phyloP scores from a whole-genome alignment of 164 flowering plant genomes.

The Euptelea pleiosperma region DNA sequence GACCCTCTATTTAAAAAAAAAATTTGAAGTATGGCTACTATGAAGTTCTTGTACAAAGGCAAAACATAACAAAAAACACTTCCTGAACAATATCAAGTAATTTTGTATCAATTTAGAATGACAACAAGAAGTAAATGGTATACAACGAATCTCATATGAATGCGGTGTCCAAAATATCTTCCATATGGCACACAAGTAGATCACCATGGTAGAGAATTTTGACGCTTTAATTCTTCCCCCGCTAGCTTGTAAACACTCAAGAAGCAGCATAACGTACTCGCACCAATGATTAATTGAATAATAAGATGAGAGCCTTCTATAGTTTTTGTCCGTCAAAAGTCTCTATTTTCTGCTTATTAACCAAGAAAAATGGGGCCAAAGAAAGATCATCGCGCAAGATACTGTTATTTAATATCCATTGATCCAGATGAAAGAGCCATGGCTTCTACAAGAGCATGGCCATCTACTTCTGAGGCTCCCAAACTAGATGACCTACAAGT shows the following conservation, averaged over 20 bases:
- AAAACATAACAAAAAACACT: background rate
- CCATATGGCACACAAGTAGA: background rate
- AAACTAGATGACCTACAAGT: constrained; percentile 69
- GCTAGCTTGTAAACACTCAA: constrained; percentile 1
- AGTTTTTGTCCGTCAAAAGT: background rate
- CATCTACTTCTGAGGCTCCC: constrained; percentile 39
- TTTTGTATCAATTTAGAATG: constrained; percentile 7
- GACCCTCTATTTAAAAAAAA: background rate
- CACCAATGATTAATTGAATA: constrained; percentile 1
- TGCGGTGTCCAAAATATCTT: constrained; percentile 3
- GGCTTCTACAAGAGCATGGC: constrained; percentile 38
- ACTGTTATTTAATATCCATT: constrained; percentile 16
- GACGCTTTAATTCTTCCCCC: background rate
- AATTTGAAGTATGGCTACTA: background rate
- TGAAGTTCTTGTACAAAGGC: background rate
- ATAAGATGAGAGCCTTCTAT: constrained; percentile 3
- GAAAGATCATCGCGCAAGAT: too few species aligned
- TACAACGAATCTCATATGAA: constrained; percentile 13
- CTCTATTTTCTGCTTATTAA: constrained; percentile 8
- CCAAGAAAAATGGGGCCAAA: background rate
- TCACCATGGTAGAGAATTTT: background rate
- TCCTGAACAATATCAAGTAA: constrained; percentile 6
- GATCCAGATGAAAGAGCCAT: constrained; percentile 23
- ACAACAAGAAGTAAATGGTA: constrained; percentile 1
- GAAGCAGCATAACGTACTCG: background rate